Evolutionary conservation across 306 rosid species (phyloP).

Genomic region (Lathyrus oleraceus): DNA sequence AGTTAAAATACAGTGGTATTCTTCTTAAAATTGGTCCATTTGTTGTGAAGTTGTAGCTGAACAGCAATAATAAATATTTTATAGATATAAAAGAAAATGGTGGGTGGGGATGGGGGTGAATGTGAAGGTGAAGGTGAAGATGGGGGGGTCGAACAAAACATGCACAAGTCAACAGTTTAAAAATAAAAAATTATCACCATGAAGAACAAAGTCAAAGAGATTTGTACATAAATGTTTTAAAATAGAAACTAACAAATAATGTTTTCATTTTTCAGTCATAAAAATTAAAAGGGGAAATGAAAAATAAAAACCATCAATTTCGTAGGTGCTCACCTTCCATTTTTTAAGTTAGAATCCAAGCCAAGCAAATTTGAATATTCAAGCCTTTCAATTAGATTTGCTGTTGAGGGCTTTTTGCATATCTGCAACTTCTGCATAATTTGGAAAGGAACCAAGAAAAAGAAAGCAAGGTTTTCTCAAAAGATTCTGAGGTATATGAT

Average conservation of each 20-base stretch:
- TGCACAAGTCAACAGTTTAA: conserved; percentile 10
- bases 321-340: conserved; percentile 68
- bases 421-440: conserved; percentile 62
- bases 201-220: not conserved
- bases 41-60: conserved; percentile 22
- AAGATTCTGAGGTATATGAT: conserved; percentile 5
- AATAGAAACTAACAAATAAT: conserved; percentile 4
- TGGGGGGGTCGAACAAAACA: not conserved
- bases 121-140: too few relatives aligned
- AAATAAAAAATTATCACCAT: conserved; percentile 7
- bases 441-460: conserved; percentile 18
- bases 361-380: conserved; percentile 87
- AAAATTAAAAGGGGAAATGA: conserved; percentile 4
- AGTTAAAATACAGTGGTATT: conserved; percentile 8
- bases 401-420: conserved; percentile 76
- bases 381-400: conserved; percentile 71
- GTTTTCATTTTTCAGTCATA: conserved; percentile 4
- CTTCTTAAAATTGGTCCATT: conserved; percentile 14
- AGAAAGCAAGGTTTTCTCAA: conserved; percentile 28
- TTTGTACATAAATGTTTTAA: conserved; percentile 2
- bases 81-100: conserved; percentile 1
- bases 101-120: not conserved
- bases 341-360: conserved; percentile 65
- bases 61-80: not conserved
- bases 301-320: conserved; percentile 23